Conservation (phyloP, 1,284 basidiomycete species). For the Cystobasidium slooffiae region DNA sequence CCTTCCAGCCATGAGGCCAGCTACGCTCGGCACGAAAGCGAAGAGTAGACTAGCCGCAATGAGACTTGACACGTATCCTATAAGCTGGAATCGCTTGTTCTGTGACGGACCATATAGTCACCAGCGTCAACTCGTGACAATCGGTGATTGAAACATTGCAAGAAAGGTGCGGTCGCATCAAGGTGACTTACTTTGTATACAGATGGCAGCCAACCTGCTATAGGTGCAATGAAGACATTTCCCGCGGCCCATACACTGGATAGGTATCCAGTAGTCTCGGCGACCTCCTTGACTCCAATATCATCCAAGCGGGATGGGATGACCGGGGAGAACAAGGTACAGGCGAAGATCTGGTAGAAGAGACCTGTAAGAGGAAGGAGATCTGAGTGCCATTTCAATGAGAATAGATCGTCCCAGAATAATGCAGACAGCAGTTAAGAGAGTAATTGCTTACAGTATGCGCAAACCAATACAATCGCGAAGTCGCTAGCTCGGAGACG, state of each 20-base stretch:
- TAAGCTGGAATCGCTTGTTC: constrained; percentile 25
- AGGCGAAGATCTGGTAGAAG: constrained; percentile 25
- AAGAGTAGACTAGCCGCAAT: constrained; percentile 13
- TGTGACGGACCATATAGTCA: no score
- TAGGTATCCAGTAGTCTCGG: constrained; percentile 8
- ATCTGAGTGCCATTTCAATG: no score
- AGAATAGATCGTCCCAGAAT: no score
- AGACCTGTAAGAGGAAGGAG: background rate
- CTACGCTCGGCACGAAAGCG: constrained; percentile 14
- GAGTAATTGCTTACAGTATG: background rate
- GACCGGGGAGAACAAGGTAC: constrained; percentile 19
- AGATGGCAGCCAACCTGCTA: constrained; percentile 14
- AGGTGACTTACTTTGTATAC: constrained; percentile 14
- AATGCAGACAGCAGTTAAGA: no score
- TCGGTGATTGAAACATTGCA: no score
- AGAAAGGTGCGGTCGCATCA: no score
- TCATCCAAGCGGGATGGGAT: constrained; percentile 19
- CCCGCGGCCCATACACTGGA: constrained; percentile 17
- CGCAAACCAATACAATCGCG: background rate
- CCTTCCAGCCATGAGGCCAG: constrained; percentile 18
- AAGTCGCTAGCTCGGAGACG: background rate
- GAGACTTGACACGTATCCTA: background rate
- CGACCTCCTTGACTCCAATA: background rate
- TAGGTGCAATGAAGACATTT: background rate
- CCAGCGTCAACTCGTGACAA: no score